Evolutionary conservation across 176 grass and related monocot species (phyloP).

Genomic region (Tillandsia leiboldiana): DNA sequence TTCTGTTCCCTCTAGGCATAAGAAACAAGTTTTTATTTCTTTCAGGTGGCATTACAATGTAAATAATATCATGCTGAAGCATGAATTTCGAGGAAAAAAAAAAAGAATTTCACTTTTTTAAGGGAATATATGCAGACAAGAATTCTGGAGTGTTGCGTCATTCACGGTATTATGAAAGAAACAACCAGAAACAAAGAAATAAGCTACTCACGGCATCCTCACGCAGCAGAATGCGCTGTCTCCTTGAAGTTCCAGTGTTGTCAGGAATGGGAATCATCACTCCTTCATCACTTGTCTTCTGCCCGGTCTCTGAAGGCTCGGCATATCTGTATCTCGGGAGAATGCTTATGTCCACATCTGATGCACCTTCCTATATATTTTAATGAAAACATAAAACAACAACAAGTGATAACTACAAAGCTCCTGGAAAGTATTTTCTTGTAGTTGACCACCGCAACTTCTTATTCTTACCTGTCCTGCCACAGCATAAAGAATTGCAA

Average conservation of each 20-base stretch:
- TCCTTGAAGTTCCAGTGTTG: conserved; percentile 52
- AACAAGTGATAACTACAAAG: conserved; percentile 13
- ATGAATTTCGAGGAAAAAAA: neutral
- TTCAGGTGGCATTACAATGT: too few relatives aligned
- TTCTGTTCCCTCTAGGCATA: too few relatives aligned
- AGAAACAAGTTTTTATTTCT: too few relatives aligned
- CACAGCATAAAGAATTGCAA: conserved; percentile 87
- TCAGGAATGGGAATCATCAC: conserved; percentile 83
- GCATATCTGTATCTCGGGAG: conserved; percentile 90
- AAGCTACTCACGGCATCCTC: conserved; percentile 78
- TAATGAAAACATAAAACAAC: conserved; percentile 2
- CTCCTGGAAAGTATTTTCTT: conserved; percentile 2
- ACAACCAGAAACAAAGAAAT: neutral
- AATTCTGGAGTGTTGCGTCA: neutral
- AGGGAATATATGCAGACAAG: neutral
- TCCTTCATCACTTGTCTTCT: conserved; percentile 59
- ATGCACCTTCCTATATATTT: conserved; percentile 70
- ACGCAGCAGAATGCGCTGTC: conserved; percentile 53
- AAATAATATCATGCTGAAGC: too few relatives aligned
- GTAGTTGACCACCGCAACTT: neutral
- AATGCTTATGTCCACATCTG: conserved; percentile 69
- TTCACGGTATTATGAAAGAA: conserved; percentile 5
- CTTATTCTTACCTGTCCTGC: conserved; percentile 59
- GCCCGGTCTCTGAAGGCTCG: conserved; percentile 31
- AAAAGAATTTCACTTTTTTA: neutral